Evolutionary conservation across 768 basidiomycete genomes (phyloP), one percentile per base, ranked within the genome.

Genomic region (Pisolithus albus): DNA sequence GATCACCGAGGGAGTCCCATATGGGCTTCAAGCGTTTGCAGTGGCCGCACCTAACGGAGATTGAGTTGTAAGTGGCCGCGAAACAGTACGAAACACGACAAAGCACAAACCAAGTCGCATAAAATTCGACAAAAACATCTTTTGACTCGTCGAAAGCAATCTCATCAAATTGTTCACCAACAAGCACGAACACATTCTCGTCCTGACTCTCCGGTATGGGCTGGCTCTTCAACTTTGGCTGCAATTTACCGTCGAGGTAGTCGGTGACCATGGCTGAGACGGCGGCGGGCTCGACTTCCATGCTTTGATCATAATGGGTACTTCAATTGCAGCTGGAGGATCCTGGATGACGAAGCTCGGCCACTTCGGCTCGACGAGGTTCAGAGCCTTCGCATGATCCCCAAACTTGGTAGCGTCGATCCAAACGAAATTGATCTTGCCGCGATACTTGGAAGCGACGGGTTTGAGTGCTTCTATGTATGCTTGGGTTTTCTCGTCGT

Each of bases 51-150:
- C 86, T 88, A 59, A 23, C 46, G 13, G 9, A n/a, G 10, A 24
- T 4, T 18, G 16, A 24, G 49, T 39, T 16, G n/a, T 53, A 18
- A 49, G n/a, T 19, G 19, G 9, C 0, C 39, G 9, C 36, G 26
- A 28, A 23, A 43, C 28, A 8, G 52, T 24, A 18, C 8, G 15
- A 7, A 26, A 24, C 16, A 19, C 19, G 19, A 26, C 24, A 56
- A 46, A 61, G 59, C 34, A 70, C 84, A 41, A 68, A 94, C 96
- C 96, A 99, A 46, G 92, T 82, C 45, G 96, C 96, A 62, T 90
- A 97, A 72, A 99, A 94, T 71, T 98, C 95, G 58, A 97, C 76
- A 62, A 99, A 92, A 61, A 97, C 86, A 65, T 98, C 94, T 74
- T 96, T 96, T 52, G 74, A 73, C 56, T 92, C 88, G 64, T 96